Conservation (phyloP, 352 stramenopile genomes). For the Achlya hypogyna region DNA sequence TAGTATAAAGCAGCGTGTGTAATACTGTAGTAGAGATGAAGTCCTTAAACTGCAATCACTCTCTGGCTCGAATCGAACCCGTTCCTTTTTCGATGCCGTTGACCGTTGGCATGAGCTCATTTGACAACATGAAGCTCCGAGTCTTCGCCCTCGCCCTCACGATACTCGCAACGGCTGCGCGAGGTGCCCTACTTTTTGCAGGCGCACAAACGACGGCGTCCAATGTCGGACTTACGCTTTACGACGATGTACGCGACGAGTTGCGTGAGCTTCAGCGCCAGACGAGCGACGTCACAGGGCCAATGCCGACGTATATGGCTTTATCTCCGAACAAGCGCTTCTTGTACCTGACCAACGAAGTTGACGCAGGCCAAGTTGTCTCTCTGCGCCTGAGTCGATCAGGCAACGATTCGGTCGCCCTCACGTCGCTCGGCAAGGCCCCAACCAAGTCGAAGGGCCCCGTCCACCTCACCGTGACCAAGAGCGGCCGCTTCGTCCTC, state of each 20-base stretch:
- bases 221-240: background rate
- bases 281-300: background rate
- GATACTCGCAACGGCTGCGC: background rate
- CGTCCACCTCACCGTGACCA: conserved; percentile 13
- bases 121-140: background rate
- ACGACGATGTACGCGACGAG: background rate
- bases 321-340: background rate
- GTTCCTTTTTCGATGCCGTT: too few species aligned
- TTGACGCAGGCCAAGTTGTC: background rate
- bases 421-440: background rate
- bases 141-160: background rate
- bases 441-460: conserved; percentile 12
- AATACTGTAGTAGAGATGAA: too few species aligned
- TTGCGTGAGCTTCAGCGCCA: background rate
- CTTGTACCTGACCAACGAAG: background rate
- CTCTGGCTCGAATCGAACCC: too few species aligned
- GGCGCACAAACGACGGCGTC: background rate
- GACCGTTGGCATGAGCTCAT: too few species aligned
- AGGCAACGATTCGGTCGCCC: background rate
- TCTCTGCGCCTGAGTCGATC: background rate
- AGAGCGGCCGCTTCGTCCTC: background rate
- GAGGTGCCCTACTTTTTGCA: background rate
- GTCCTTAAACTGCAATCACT: too few species aligned
- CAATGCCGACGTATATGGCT: background rate
- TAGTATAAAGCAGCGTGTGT: too few species aligned